Evolutionary conservation across 805 yeast species (phyloP).

Genomic region (Zygosaccharomyces bailii): DNA sequence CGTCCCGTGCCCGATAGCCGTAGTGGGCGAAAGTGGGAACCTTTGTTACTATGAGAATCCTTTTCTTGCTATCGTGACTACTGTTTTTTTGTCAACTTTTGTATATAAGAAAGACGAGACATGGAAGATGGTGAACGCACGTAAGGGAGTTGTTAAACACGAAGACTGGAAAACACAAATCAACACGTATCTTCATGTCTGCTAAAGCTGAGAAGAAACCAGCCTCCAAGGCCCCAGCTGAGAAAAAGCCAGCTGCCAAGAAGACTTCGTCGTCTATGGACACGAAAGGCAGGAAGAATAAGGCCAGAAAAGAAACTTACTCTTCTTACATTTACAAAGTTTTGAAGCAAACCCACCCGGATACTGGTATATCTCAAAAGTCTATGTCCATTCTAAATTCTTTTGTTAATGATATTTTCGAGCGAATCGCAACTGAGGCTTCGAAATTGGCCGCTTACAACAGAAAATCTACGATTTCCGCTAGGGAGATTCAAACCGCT

Average conservation of each 20-base stretch:
- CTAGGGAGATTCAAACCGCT: conserved; percentile 95
- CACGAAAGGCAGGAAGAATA: conserved; percentile 80
- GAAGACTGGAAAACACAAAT: neutral
- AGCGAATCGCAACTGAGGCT: conserved; percentile 93
- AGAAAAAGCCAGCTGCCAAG: conserved; percentile 88
- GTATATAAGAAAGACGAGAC: conserved; percentile 1
- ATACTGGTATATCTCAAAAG: conserved; percentile 94
- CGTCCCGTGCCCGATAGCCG: neutral
- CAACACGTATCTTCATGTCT: conserved; percentile 46
- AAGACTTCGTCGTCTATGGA: conserved; percentile 75
- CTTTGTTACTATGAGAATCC: neutral
- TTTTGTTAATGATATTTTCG: conserved; percentile 90
- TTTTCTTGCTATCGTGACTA: conserved; percentile 3
- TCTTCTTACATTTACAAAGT: conserved; percentile 95
- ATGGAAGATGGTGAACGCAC: too few species aligned
- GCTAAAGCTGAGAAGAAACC: conserved; percentile 61
- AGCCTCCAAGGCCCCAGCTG: conserved; percentile 96
- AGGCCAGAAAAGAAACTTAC: conserved; percentile 93
- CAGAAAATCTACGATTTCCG: conserved; percentile 92
- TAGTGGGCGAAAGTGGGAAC: neutral
- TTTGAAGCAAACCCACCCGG: conserved; percentile 94
- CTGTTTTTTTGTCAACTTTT: neutral
- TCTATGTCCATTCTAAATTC: conserved; percentile 98
- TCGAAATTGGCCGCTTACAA: conserved; percentile 95
- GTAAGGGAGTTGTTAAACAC: too few species aligned